phyloP scores from a whole-genome alignment of 164 flowering plant species.

The Warburgia ugandensis region DNA sequence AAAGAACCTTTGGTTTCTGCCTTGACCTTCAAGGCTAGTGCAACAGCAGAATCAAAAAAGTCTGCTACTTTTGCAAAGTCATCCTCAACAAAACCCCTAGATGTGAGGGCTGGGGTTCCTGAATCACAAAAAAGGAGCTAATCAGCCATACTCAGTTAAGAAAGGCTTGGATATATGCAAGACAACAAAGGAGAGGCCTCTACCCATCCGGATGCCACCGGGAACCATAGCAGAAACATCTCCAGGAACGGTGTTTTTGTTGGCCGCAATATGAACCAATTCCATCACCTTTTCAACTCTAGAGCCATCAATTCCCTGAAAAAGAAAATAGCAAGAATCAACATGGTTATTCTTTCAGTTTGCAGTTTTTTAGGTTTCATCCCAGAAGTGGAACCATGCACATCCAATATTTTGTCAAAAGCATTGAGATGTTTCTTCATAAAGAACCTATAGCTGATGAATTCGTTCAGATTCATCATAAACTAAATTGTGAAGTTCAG shows the following conservation, averaged over 20 bases:
- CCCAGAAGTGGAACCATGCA: background rate
- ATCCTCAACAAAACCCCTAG: slow-evolving; percentile 91
- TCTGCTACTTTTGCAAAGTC: slow-evolving; percentile 93
- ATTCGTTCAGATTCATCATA: background rate
- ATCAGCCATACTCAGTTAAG: slow-evolving; percentile 1
- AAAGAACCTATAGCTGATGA: background rate
- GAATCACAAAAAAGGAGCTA: slow-evolving; percentile 14
- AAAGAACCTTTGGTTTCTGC: slow-evolving; percentile 59
- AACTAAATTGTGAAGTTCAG: background rate
- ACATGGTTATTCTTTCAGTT: no score
- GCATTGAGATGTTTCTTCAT: background rate
- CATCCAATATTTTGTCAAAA: no score
- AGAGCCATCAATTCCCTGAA: slow-evolving; percentile 95
- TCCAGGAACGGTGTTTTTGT: slow-evolving; percentile 93
- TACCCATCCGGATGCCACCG: slow-evolving; percentile 99
- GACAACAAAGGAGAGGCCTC: background rate
- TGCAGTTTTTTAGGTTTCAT: background rate
- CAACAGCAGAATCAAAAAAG: slow-evolving; percentile 81
- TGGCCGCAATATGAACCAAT: slow-evolving; percentile 95
- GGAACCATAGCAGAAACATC: slow-evolving; percentile 96
- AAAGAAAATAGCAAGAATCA: background rate
- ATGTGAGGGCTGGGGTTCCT: slow-evolving; percentile 99
- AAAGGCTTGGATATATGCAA: no score
- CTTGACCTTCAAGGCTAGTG: slow-evolving; percentile 77
- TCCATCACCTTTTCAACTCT: slow-evolving; percentile 97